These are phyloP conservation scores for Malassezia sympodialis DNA, from an alignment of 1,284 basidiomycete species.

Conservation along the genomic window DNA sequence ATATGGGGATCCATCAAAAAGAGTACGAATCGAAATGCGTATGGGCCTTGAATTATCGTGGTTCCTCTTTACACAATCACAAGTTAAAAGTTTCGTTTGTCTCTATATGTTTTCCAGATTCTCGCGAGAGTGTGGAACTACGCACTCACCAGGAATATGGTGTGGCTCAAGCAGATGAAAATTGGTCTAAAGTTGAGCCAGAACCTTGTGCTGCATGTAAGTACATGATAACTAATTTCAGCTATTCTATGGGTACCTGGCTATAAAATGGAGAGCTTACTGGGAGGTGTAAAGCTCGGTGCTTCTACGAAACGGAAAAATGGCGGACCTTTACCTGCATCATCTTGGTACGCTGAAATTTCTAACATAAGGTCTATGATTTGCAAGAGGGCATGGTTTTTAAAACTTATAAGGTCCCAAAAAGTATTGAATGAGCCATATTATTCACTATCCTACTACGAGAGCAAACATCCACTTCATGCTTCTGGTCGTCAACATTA, in stretches of 20 bases:
- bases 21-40: not conserved
- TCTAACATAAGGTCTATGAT: conserved; percentile 1
- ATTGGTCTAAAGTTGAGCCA: conserved; percentile 7
- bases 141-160: not conserved
- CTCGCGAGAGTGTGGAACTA: not conserved
- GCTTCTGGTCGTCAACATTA: not conserved
- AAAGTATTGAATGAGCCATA: not conserved
- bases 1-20: not conserved
- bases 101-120: conserved; percentile 1
- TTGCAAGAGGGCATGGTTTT: conserved; percentile 9
- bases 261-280: conserved; percentile 1
- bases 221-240: not conserved
- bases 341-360: not conserved
- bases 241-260: conserved; percentile 12
- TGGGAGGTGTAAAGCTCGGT: conserved; percentile 9
- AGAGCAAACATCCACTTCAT: not conserved
- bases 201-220: conserved; percentile 19
- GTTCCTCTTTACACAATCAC: not conserved
- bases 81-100: not conserved
- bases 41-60: not conserved
- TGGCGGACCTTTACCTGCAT: not conserved
- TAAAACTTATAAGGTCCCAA: not conserved
- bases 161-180: not conserved
- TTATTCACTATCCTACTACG: not conserved
- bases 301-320: conserved; percentile 1